These are phyloP conservation scores for Vaccinium corymbosum DNA, from an alignment of 148 eudicot genomes.

Conservation along the genomic window DNA sequence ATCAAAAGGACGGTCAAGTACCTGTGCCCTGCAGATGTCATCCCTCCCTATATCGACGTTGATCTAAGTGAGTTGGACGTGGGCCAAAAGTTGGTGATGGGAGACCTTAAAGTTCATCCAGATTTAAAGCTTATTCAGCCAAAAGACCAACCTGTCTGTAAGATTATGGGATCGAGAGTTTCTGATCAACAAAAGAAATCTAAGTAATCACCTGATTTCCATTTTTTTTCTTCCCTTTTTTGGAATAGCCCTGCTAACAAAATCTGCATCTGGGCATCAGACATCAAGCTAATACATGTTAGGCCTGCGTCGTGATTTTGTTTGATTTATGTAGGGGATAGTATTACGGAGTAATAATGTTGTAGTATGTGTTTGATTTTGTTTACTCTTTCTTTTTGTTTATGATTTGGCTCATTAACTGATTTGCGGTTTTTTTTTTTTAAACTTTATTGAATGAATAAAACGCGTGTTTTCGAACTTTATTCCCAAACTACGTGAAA, in stretches of 20 bases:
- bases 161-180: constrained; percentile 74
- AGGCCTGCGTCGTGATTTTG: not conserved
- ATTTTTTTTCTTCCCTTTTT: not conserved
- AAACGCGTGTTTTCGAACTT: too few relatives aligned
- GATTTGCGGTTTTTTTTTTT: too few relatives aligned
- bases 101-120: constrained; percentile 88
- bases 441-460: too few relatives aligned
- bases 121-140: constrained; percentile 61
- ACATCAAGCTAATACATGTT: constrained; percentile 3
- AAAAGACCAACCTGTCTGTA: constrained; percentile 61
- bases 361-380: not conserved
- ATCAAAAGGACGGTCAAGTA: constrained; percentile 77
- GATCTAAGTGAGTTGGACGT: constrained; percentile 86
- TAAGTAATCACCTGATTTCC: constrained; percentile 26
- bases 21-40: constrained; percentile 85
- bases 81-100: constrained; percentile 69
- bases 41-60: constrained; percentile 88
- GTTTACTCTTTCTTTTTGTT: not conserved
- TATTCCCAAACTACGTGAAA: too few relatives aligned
- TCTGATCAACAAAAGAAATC: constrained; percentile 65
- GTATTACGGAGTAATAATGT: not conserved
- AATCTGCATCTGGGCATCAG: not conserved
- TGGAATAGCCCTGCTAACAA: not conserved
- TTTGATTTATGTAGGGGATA: not conserved
- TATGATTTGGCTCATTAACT: too few relatives aligned